phyloP scores from a whole-genome alignment of 2,329 filamentous ascomycete species.

The Scleromitrula shiraiana region DNA sequence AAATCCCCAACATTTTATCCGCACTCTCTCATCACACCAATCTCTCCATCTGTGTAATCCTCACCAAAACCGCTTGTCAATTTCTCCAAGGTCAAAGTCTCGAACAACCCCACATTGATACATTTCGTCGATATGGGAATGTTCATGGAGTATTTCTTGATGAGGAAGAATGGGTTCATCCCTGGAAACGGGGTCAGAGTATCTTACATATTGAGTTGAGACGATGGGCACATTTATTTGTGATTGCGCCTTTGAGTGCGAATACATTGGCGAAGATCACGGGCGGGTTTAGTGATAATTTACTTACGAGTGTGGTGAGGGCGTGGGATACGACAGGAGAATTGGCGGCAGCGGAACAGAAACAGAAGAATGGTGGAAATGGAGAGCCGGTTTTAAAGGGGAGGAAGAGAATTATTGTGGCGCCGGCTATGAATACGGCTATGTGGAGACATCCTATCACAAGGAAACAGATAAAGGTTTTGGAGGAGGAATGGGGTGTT shows the following conservation, averaged over 20 bases:
- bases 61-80: constrained; percentile 63
- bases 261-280: constrained; percentile 82
- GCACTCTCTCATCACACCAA: constrained; percentile 43
- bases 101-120: constrained; percentile 65
- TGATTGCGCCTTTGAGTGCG: constrained; percentile 74
- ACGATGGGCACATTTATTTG: constrained; percentile 71
- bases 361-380: constrained; percentile 8
- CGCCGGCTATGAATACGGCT: constrained; percentile 78
- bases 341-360: constrained; percentile 12
- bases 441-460: constrained; percentile 90
- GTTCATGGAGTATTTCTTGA: constrained; percentile 79
- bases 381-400: constrained; percentile 18
- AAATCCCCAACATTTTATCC: constrained; percentile 59
- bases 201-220: constrained; percentile 90
- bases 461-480: constrained; percentile 55
- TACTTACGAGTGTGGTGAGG: constrained; percentile 66
- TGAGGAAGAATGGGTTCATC: constrained; percentile 72
- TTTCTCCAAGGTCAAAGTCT: constrained; percentile 70
- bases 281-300: constrained; percentile 67
- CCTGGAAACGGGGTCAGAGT: constrained; percentile 69
- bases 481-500: constrained; percentile 69
- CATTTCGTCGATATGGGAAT: constrained; percentile 52
- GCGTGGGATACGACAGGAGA: constrained; percentile 67
- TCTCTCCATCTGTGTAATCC: constrained; percentile 76
- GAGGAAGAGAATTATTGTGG: constrained; percentile 65